These are phyloP conservation scores for Penicillium cataractarum DNA, from an alignment of 495 filamentous ascomycete species.

Conservation along the genomic window DNA sequence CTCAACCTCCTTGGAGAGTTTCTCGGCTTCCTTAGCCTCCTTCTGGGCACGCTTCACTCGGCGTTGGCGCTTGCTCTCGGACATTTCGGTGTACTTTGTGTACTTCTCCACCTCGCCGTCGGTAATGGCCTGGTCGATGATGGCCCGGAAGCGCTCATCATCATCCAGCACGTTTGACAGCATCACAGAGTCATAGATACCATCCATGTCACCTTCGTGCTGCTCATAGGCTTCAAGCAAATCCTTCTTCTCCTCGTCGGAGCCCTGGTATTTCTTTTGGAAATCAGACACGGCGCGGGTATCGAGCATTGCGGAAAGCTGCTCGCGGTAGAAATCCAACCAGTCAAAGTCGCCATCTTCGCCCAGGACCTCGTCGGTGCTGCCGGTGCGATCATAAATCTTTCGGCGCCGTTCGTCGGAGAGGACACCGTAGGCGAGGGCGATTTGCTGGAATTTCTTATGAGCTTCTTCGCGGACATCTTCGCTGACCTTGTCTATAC, in stretches of 20 bases:
- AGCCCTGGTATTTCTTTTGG: constrained; percentile 77
- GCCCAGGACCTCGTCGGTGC: constrained; percentile 76
- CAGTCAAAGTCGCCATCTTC: constrained; percentile 85
- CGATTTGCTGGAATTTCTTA: constrained; percentile 81
- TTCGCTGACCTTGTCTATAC: constrained; percentile 68
- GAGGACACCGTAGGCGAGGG: constrained; percentile 91
- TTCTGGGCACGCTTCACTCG: constrained; percentile 64
- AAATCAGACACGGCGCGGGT: constrained; percentile 71
- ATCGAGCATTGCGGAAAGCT: constrained; percentile 73
- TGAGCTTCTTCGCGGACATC: constrained; percentile 70
- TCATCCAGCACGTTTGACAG: constrained; percentile 82
- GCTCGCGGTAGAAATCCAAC: constrained; percentile 82
- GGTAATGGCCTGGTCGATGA: constrained; percentile 82
- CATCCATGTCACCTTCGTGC: constrained; percentile 70
- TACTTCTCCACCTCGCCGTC: constrained; percentile 65
- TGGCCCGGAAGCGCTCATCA: constrained; percentile 77
- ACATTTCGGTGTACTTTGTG: constrained; percentile 71
- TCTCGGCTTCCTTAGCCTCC: constrained; percentile 74
- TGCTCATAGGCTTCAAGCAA: constrained; percentile 74
- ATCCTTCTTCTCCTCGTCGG: constrained; percentile 79
- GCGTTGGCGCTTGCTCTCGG: constrained; percentile 62
- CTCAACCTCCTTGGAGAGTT: constrained; percentile 68
- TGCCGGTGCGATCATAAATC: constrained; percentile 87
- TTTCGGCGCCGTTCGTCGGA: constrained; percentile 76
- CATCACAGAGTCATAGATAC: constrained; percentile 81